Evolutionary conservation across 176 grass and related monocot species (phyloP).

Genomic region (Alloteropsis semialata): DNA sequence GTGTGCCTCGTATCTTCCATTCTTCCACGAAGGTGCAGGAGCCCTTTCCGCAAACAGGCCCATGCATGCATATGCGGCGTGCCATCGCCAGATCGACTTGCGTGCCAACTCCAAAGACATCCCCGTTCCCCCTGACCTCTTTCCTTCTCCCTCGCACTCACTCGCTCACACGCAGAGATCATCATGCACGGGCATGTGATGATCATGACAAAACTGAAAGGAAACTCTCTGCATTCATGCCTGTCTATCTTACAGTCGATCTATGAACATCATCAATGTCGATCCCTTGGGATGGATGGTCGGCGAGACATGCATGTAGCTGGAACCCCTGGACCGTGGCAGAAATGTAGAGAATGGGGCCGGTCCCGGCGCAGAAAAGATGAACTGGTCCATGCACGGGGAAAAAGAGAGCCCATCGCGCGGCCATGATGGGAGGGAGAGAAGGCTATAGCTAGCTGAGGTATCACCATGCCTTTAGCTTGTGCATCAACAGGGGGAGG

Average conservation of each 20-base stretch:
- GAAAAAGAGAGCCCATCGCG: constrained; percentile 20
- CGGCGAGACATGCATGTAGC: background rate
- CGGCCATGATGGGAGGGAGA: constrained; percentile 19
- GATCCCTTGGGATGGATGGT: background rate
- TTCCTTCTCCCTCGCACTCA: background rate
- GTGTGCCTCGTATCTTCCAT: background rate
- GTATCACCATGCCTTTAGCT: background rate
- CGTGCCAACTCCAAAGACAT: background rate
- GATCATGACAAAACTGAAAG: constrained; percentile 14
- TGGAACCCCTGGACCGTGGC: background rate
- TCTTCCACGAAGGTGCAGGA: background rate
- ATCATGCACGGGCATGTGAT: background rate
- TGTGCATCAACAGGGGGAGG: background rate
- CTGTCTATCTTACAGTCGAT: background rate
- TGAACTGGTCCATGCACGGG: constrained; percentile 3
- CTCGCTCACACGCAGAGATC: background rate
- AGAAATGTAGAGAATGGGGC: background rate
- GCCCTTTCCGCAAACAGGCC: background rate
- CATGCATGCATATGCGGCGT: background rate
- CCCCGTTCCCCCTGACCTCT: background rate
- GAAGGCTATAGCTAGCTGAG: background rate
- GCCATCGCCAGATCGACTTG: constrained; percentile 7
- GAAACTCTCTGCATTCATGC: background rate
- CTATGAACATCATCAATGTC: background rate
- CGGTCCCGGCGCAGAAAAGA: constrained; percentile 26